phyloP scores from a whole-genome alignment of 169 alveolate species.

The Plasmodium relictum region DNA sequence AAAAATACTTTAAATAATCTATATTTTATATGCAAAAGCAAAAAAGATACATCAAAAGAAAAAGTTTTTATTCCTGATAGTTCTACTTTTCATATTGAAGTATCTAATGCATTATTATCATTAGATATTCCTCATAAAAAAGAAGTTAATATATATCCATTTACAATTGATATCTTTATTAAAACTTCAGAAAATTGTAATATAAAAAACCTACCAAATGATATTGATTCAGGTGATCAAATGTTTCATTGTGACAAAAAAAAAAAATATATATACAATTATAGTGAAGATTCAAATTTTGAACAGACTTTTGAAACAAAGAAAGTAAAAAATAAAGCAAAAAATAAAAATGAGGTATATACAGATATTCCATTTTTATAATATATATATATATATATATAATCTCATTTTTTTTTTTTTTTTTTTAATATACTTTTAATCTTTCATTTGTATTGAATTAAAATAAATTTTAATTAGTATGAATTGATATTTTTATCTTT shows the following conservation, averaged over 20 bases:
- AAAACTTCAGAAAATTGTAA: constrained; percentile 78
- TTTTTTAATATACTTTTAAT: too few species aligned
- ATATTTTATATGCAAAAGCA: constrained; percentile 63
- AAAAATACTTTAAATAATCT: constrained; percentile 41
- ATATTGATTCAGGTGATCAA: background rate
- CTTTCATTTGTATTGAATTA: too few species aligned
- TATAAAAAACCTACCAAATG: background rate
- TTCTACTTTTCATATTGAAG: constrained; percentile 88
- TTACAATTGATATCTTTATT: constrained; percentile 87
- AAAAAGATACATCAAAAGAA: constrained; percentile 77
- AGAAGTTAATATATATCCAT: constrained; percentile 85
- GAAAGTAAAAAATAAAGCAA: constrained; percentile 44
- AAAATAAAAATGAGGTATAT: constrained; percentile 74
- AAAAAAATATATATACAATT: background rate
- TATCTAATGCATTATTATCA: constrained; percentile 83
- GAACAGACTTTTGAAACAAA: constrained; percentile 71
- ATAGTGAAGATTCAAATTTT: constrained; percentile 51
- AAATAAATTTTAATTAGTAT: background rate
- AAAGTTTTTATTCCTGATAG: constrained; percentile 84
- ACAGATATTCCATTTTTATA: constrained; percentile 60
- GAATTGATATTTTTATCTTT: too few species aligned
- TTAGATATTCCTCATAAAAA: constrained; percentile 84
- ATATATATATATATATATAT: too few species aligned
- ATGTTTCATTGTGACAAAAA: background rate
- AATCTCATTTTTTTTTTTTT: too few species aligned